Conservation (phyloP, 768 basidiomycete species). For the Mycena vitilis region DNA sequence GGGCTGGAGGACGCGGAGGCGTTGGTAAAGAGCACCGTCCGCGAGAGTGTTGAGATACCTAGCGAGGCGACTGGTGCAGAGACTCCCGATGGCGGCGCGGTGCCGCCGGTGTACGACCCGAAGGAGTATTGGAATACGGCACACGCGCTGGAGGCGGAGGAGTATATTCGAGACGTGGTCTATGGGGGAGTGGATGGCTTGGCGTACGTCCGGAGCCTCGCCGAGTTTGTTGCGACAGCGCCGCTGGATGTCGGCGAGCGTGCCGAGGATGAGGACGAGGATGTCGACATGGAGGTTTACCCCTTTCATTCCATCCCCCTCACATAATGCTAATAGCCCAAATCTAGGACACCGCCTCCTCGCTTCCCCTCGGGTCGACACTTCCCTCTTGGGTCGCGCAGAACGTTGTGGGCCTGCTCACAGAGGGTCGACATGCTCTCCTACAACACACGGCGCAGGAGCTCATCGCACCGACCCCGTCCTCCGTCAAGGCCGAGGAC, state of each 20-base stretch:
- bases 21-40: constrained; percentile 12
- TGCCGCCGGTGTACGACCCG: not conserved
- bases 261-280: constrained; percentile 26
- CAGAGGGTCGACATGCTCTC: constrained; percentile 59
- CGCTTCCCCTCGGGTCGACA: constrained; percentile 48
- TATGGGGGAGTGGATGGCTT: constrained; percentile 84
- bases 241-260: constrained; percentile 24
- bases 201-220: constrained; percentile 82
- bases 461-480: constrained; percentile 35
- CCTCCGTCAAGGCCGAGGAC: constrained; percentile 14
- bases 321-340: not conserved
- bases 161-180: constrained; percentile 78
- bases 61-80: constrained; percentile 34
- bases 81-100: constrained; percentile 13
- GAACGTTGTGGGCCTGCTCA: constrained; percentile 59
- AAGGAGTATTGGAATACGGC: constrained; percentile 62
- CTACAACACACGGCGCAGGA: constrained; percentile 55
- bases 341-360: constrained; percentile 27
- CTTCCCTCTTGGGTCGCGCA: constrained; percentile 57
- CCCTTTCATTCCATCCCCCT: not conserved
- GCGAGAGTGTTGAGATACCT: constrained; percentile 31
- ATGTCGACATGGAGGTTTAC: constrained; percentile 13
- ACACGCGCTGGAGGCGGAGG: constrained; percentile 67
- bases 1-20: constrained; percentile 30
- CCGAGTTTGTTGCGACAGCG: constrained; percentile 68